Percentiles rank a stretch among this genome's conserved stretches.
Conservation (phyloP, 192 early-diverging fungal genomes). For the Backusella liffmaniae region DNA sequence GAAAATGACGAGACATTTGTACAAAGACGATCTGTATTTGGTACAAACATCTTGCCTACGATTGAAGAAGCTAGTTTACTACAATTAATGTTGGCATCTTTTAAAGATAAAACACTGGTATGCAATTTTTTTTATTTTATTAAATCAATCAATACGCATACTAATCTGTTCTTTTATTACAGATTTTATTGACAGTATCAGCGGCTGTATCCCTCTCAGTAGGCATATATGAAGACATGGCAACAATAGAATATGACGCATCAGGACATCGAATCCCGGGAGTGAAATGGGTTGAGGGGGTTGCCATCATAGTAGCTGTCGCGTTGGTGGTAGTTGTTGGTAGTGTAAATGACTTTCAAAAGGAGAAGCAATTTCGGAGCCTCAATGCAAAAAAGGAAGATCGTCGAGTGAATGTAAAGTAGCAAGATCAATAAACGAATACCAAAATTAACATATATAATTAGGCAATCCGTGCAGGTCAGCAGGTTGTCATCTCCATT, state of each 20-base stretch:
- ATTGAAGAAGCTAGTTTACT: conserved; percentile 66
- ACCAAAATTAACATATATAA: neutral
- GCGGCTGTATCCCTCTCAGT: conserved; percentile 78
- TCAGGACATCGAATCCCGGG: conserved; percentile 40
- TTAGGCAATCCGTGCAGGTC: conserved; percentile 70
- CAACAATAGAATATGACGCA: conserved; percentile 36
- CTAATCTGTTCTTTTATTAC: neutral
- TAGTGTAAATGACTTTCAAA: conserved; percentile 82
- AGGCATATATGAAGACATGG: conserved; percentile 80
- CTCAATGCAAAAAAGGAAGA: conserved; percentile 87
- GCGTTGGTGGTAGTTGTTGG: conserved; percentile 74
- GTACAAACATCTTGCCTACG: conserved; percentile 68
- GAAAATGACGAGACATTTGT: conserved; percentile 31
- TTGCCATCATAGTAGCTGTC: conserved; percentile 79
- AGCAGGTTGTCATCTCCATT: conserved; percentile 65
- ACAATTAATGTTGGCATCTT: conserved; percentile 74
- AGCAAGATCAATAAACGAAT: neutral
- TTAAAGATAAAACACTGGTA: conserved; percentile 80
- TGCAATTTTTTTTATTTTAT: neutral
- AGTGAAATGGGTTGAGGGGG: conserved; percentile 85
- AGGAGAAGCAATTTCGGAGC: conserved; percentile 81
- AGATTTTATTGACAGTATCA: conserved; percentile 73
- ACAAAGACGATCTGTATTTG: conserved; percentile 62
- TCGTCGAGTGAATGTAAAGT: conserved; percentile 59
- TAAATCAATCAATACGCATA: neutral